Evolutionary conservation across 257 asterid species (phyloP), one percentile per base, ranked within the genome.

Genomic region (Salvia splendens): DNA sequence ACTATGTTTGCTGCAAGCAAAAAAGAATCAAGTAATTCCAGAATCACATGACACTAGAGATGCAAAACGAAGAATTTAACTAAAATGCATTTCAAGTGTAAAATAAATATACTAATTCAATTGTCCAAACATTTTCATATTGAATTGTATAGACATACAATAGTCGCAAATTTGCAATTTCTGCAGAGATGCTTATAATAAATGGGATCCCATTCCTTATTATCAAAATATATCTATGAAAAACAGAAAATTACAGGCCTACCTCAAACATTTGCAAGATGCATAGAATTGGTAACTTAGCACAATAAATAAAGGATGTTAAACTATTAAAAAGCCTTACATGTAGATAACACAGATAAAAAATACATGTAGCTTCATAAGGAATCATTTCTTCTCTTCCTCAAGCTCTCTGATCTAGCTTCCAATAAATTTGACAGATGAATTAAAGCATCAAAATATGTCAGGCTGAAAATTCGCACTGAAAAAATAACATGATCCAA

Each of bases 321-420:
- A 62, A 51, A 68, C 33, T 8, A 9, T 16, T n/a, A 10, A 32
- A 76, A 50, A 9, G 4, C 12, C 36, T 20, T 32, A 32, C 15
- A 38, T 11, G 24, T 14, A 28, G 10, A 35, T 12, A 8, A 38
- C 68, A 41, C 42, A 59, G 58, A 61, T 71, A 47, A 43, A 70
- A 68, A 64, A 68, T 70, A 88, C 99, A 96, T 94, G 96, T 65
- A 94, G 79, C 81, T 83, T 94, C 59, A 97, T 81, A 58, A 76
- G 75, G 74, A 89, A 60, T 50, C 96, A 97, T 72, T 94, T 94
- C 84, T 94, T 94, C 89, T 94, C 99, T 81, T 94, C 99, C 80
- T 94, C 99, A 65, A 89, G 87, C 89, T 91, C 99, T 75, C 99
- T 89, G 79, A 84, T 85, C 99, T 94, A 83, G 85, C 82, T 88